phyloP scores from a whole-genome alignment of 352 stramenopile genomes.

The Globisporangium radiosum region DNA sequence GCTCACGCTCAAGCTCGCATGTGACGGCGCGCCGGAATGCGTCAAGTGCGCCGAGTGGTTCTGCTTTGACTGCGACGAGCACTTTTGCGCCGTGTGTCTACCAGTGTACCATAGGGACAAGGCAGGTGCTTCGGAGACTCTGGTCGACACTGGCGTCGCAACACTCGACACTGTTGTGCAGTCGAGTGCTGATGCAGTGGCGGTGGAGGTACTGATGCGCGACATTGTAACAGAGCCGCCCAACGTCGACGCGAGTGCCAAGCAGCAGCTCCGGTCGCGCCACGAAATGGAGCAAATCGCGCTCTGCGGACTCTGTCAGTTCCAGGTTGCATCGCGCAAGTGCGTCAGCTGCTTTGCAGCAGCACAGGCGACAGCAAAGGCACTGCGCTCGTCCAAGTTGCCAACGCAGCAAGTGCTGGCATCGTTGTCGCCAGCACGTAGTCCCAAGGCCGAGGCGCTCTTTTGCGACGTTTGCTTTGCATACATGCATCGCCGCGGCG shows the following conservation, averaged over 20 bases:
- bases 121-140: too few species aligned
- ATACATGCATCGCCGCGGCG: conserved; percentile 42
- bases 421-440: not conserved
- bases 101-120: conserved; percentile 29
- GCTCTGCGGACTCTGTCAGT: conserved; percentile 53
- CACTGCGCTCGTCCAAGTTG: conserved; percentile 1
- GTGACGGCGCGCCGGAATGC: conserved; percentile 36
- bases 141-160: too few species aligned
- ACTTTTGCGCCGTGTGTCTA: conserved; percentile 44
- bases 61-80: conserved; percentile 53
- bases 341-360: conserved; percentile 27
- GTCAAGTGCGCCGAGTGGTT: conserved; percentile 45
- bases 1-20: conserved; percentile 32
- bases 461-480: conserved; percentile 68
- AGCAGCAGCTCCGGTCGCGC: not conserved
- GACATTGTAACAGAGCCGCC: too few species aligned
- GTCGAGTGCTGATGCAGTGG: not conserved
- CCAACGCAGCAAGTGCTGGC: not conserved
- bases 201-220: too few species aligned
- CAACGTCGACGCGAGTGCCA: not conserved
- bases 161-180: too few species aligned
- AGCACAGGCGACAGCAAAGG: conserved; percentile 1
- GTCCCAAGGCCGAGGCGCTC: conserved; percentile 17
- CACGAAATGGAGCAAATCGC: conserved; percentile 36
- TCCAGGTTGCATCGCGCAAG: conserved; percentile 50